Base-by-base conservation (phyloP, 2,329 filamentous ascomycete species). In the Cladobotryum protrusum region DNA sequence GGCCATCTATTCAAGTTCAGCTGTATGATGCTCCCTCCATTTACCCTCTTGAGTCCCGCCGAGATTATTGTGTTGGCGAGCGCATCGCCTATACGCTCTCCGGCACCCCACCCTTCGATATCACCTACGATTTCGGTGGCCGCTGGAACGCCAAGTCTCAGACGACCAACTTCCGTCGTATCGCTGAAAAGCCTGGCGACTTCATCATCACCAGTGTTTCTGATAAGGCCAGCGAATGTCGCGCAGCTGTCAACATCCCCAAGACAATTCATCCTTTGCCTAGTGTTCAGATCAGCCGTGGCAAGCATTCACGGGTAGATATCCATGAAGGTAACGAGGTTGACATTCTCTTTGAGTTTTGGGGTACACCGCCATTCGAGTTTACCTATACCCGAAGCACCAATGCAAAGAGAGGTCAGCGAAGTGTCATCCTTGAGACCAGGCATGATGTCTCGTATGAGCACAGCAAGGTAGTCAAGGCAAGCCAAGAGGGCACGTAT, bases 291-390 rank as follows among this genome's bases (percentile, higher is more conserved):
- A 89, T 99, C 57, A 92, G 87, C 62, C 87, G 89, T 61, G 95
- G 95, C 29, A 81, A 81, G 54, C 84, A 88, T 52, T 81, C 84
- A 6, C 83, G 87, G 57, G 85, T 95, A 34, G 93, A 97, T 64
- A 99, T 99, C 55, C 95, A 97, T 66, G 92, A 99, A 72, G 93
- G 93, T 58, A 90, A 90, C 54, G 87, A 95, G 65, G 90, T 93
- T 1, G 89, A 96, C 64, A 90, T 99, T 47, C 73, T 89, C 7
- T 97, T 99, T 60, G 88, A 96, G 61, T 99, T 99, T 70, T 91
- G 87, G 74, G 93, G 95, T 50, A 91, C 88, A 5, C 90, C 93
- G 54, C 93, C 93, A 1, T 99, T 99, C 62, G 93, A 97, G 69
- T 99, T 97, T 65, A 96, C 92, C 50, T 97, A 95, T 67, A 97